Evolutionary conservation across 2,329 filamentous ascomycete species (phyloP).

Genomic region (Colletotrichum sansevieriae): DNA sequence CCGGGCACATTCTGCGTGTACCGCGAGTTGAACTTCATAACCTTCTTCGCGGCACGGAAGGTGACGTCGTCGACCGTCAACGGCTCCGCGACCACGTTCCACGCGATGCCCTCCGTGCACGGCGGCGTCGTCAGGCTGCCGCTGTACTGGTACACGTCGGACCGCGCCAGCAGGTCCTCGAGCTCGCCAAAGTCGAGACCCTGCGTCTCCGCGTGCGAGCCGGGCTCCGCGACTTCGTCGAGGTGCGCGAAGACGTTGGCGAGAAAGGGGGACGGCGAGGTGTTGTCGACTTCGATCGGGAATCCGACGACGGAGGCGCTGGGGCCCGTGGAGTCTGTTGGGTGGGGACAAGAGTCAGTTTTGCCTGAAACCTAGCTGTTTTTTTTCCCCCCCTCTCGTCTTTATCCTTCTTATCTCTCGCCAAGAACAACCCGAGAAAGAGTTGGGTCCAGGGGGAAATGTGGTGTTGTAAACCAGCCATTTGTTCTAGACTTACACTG

Average conservation of each 20-base stretch:
- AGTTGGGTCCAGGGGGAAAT: no score
- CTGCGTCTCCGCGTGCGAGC: conserved; percentile 52
- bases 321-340: conserved; percentile 47
- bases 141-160: conserved; percentile 62
- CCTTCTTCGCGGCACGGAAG: conserved; percentile 64
- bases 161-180: conserved; percentile 51
- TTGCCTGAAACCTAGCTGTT: no score
- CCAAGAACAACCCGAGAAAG: not conserved
- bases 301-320: conserved; percentile 53
- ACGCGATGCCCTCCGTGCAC: conserved; percentile 68
- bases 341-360: not conserved
- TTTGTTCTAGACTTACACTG: conserved; percentile 12
- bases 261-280: conserved; percentile 47
- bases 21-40: conserved; percentile 69
- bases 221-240: conserved; percentile 54
- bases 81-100: conserved; percentile 63
- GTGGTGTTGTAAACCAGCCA: no score
- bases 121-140: conserved; percentile 74
- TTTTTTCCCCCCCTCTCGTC: no score
- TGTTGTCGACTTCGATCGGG: conserved; percentile 50
- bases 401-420: not conserved
- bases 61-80: conserved; percentile 62
- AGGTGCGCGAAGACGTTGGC: conserved; percentile 55
- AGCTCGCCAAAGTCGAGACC: conserved; percentile 59
- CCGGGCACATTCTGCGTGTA: conserved; percentile 66